Percentiles rank a stretch among this genome's conserved stretches.
Evolutionary conservation across 2,329 filamentous ascomycete genomes (phyloP).

Genomic region (Meredithiella fracta): DNA sequence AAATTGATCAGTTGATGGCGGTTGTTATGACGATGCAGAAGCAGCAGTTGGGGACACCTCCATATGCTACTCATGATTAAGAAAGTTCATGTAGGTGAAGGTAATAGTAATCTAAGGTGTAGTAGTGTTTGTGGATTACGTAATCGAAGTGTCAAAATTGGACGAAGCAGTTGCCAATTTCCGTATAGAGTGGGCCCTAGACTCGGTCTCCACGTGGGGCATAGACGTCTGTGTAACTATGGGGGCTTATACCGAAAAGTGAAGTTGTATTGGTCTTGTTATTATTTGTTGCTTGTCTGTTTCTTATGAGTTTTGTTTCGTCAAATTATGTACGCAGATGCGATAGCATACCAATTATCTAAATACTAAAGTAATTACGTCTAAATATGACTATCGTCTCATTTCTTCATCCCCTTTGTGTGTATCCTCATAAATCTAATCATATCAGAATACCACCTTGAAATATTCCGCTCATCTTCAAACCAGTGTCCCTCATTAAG

Average conservation of each 20-base stretch:
- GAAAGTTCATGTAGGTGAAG: background rate
- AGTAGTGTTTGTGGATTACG: background rate
- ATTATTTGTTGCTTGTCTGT: no score
- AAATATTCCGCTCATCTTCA: background rate
- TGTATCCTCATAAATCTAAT: background rate
- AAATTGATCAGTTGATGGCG: slow-evolving; percentile 42
- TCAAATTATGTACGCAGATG: no score
- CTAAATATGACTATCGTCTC: background rate
- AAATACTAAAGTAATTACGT: background rate
- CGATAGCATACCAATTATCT: background rate
- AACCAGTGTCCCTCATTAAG: background rate
- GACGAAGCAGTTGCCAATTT: background rate
- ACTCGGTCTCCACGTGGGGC: background rate
- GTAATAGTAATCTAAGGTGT: background rate
- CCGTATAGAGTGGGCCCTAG: background rate
- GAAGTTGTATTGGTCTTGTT: no score
- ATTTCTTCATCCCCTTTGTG: background rate
- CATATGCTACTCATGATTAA: background rate
- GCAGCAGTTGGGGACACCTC: slow-evolving; percentile 15
- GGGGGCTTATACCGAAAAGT: no score
- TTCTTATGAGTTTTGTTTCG: no score
- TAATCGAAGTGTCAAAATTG: background rate
- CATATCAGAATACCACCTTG: background rate
- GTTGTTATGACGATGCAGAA: slow-evolving; percentile 35
- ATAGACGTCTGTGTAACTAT: no score